phyloP scores from a whole-genome alignment of 1,139 yeast genomes.

The Suhomyces kunorum region DNA sequence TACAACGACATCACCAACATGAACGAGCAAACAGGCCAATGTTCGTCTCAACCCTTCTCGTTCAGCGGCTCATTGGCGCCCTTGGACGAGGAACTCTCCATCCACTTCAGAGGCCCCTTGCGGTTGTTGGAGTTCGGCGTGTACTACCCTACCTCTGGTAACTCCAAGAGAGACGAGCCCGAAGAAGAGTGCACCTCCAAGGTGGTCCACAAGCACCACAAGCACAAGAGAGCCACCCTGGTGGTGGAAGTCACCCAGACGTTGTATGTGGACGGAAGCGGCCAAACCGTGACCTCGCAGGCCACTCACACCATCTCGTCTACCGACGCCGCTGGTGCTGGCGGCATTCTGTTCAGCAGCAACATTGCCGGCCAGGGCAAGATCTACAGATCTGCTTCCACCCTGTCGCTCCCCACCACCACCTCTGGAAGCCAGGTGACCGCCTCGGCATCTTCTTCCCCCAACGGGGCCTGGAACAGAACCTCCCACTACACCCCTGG shows the following conservation, averaged over 20 bases:
- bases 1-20: slow-evolving; percentile 60
- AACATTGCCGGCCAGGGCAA: slow-evolving; percentile 12
- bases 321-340: slow-evolving; percentile 1
- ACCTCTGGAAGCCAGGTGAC: slow-evolving; percentile 11
- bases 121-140: slow-evolving; percentile 63
- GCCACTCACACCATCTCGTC: slow-evolving; percentile 10
- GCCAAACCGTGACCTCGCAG: slow-evolving; percentile 44
- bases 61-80: slow-evolving; percentile 71
- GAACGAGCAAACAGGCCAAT: slow-evolving; percentile 48
- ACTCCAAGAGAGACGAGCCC: slow-evolving; percentile 33
- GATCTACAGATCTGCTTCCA: slow-evolving; percentile 18
- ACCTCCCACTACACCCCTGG: slow-evolving; percentile 30
- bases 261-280: slow-evolving; percentile 61
- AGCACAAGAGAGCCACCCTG: slow-evolving; percentile 62
- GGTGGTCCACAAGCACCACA: slow-evolving; percentile 56
- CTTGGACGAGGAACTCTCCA: slow-evolving; percentile 67
- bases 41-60: slow-evolving; percentile 51
- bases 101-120: slow-evolving; percentile 80
- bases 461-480: slow-evolving; percentile 27
- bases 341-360: slow-evolving; percentile 16
- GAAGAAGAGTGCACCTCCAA: slow-evolving; percentile 44
- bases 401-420: slow-evolving; percentile 17
- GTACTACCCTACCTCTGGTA: slow-evolving; percentile 45
- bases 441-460: slow-evolving; percentile 15
- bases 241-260: slow-evolving; percentile 74